phyloP scores from a whole-genome alignment of 768 basidiomycete genomes.

The Leccinellum albellum region DNA sequence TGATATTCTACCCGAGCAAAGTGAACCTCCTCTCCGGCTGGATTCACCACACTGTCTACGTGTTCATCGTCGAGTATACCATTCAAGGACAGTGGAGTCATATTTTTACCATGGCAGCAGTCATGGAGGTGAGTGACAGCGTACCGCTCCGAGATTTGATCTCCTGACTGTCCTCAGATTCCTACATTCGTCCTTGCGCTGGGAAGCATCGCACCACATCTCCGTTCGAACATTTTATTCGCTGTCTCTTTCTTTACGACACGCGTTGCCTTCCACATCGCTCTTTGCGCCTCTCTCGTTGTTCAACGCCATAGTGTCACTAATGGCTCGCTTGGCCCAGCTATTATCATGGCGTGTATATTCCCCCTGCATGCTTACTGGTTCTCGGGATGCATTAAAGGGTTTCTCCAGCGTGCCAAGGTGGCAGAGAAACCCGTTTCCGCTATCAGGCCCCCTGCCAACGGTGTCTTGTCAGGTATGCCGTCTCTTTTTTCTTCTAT shows the following conservation, averaged over 20 bases:
- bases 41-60: constrained; percentile 47
- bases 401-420: constrained; percentile 38
- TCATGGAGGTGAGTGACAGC: constrained; percentile 43
- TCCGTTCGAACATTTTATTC: constrained; percentile 50
- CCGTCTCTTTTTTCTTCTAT: background rate
- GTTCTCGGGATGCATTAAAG: constrained; percentile 50
- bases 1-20: constrained; percentile 42
- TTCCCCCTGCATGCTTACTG: constrained; percentile 51
- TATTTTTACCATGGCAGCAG: constrained; percentile 41
- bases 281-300: constrained; percentile 33
- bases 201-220: constrained; percentile 39
- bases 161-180: constrained; percentile 29
- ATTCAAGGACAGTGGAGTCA: constrained; percentile 35
- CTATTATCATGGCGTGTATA: constrained; percentile 36
- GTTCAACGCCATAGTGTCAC: constrained; percentile 29
- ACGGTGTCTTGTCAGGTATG: constrained; percentile 10
- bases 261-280: constrained; percentile 45
- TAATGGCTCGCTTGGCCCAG: constrained; percentile 38
- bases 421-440: background rate
- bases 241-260: constrained; percentile 48
- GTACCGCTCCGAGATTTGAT: background rate
- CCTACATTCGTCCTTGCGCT: constrained; percentile 53
- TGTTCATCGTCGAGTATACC: constrained; percentile 39
- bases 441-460: constrained; percentile 1
- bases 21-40: constrained; percentile 53